Conservation (phyloP, 139 green algal species). For the Spirogloea muscicola region DNA sequence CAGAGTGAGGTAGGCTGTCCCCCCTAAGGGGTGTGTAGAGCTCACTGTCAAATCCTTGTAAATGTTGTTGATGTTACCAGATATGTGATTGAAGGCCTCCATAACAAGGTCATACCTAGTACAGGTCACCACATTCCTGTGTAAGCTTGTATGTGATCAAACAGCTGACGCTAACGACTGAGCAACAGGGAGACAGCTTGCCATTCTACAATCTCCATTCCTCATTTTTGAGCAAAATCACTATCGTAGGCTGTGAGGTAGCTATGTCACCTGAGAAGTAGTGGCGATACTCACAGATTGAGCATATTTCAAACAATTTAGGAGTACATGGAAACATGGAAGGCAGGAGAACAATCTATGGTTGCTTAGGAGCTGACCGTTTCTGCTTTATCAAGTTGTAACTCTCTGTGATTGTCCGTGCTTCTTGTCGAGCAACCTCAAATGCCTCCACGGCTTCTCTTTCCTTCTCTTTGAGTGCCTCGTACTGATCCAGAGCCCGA, state of each 20-base stretch:
- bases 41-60: slow-evolving; percentile 88
- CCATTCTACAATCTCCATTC: too few species aligned
- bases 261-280: too few species aligned
- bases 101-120: slow-evolving; percentile 77
- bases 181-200: too few species aligned
- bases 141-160: too few species aligned
- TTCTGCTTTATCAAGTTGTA: slow-evolving; percentile 67
- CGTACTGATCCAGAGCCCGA: slow-evolving; percentile 92
- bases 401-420: slow-evolving; percentile 47
- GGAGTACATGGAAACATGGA: too few species aligned
- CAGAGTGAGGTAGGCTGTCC: slow-evolving; percentile 80
- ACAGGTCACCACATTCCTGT: background rate
- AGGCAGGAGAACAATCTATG: too few species aligned
- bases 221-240: too few species aligned
- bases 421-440: slow-evolving; percentile 61
- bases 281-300: too few species aligned
- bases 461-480: slow-evolving; percentile 74
- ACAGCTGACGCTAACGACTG: too few species aligned
- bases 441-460: slow-evolving; percentile 65
- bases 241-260: too few species aligned
- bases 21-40: slow-evolving; percentile 68
- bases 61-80: slow-evolving; percentile 75
- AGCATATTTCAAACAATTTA: too few species aligned
- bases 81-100: slow-evolving; percentile 81
- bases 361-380: too few species aligned